Evolutionary conservation across 1,284 basidiomycete species (phyloP), one percentile per base, ranked within the genome.

Genomic region (Athelia psychrophila): DNA sequence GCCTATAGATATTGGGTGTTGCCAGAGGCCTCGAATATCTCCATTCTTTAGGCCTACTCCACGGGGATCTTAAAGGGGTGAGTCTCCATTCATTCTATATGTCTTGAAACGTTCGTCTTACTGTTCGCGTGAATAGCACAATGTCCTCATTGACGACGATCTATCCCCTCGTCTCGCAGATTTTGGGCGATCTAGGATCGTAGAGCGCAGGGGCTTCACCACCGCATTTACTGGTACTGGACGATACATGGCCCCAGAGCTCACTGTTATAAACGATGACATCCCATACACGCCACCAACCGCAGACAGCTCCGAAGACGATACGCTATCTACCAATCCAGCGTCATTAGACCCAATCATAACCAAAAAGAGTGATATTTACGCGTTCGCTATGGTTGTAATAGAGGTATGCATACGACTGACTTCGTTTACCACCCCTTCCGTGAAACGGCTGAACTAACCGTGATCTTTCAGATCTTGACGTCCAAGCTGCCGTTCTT

Each of bases 31-130:
- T 63, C 10, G 46, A 58, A 25, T 64, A 60, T 38, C 60, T 65
- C 13, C 63, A 65, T 40, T 35, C 47, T 6, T 44, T 56, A 13
- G 49, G 56, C n/a, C 57, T 62, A 3, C 46, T 65, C 19, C 64
- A 64, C 47, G 64, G 62, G 1, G 60, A 63, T 32, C 48, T 65
- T 10, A 64, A 62, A 58, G 52, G 56, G 9, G 62, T 64, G 47
- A 30, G 59, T 48, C 15, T 23, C 20, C 22, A 22, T 15, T 45
- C 27, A 13, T 30, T 13, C 27, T 15, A 20, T 52, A 8, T 19
- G 25, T 10, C 16, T n/a, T 20, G 42, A 10, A 44, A 22, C 44
- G 38, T 8, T 42, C 6, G 6, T 42, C 38, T 42, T 6, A 19
- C 44, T 46, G n/a, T n/a, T n/a, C 24, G 23, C 23, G 10, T 33